phyloP scores from a whole-genome alignment of 305 asterid species.

The Rubia occidens region DNA sequence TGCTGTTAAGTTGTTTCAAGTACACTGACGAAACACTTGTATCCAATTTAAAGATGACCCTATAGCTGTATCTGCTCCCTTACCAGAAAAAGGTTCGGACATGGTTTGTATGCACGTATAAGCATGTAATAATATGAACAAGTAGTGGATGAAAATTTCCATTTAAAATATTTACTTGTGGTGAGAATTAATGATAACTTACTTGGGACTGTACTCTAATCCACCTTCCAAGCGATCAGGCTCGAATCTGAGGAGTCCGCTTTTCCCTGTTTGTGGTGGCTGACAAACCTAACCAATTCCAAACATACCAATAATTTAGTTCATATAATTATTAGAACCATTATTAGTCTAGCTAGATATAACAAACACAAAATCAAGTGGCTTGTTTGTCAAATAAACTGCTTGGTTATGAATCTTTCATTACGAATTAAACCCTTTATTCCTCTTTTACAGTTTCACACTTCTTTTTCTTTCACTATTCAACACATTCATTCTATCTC shows the following conservation, averaged over 20 bases:
- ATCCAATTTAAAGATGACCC: too few species aligned
- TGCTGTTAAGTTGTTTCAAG: too few species aligned
- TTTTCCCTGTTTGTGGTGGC: slow-evolving; percentile 62
- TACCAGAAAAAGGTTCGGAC: too few species aligned
- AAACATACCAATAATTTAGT: not conserved
- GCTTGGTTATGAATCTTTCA: not conserved
- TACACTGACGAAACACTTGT: too few species aligned
- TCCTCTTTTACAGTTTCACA: too few species aligned
- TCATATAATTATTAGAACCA: not conserved
- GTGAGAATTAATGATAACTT: slow-evolving; percentile 16
- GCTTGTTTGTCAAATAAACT: not conserved
- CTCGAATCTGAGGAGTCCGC: slow-evolving; percentile 48
- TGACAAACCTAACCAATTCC: slow-evolving; percentile 54
- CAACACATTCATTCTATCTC: too few species aligned
- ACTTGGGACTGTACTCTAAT: slow-evolving; percentile 56
- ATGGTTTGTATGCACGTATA: not conserved
- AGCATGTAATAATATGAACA: too few species aligned
- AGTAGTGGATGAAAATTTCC: not conserved
- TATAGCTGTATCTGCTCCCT: too few species aligned
- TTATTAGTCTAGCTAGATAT: not conserved
- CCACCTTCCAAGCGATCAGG: slow-evolving; percentile 39
- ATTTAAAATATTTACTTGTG: too few species aligned
- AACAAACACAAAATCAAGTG: not conserved
- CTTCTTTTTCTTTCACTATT: too few species aligned
- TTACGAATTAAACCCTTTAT: too few species aligned